Base-by-base conservation (phyloP, 805 yeast species). In the Candida dendrica region DNA sequence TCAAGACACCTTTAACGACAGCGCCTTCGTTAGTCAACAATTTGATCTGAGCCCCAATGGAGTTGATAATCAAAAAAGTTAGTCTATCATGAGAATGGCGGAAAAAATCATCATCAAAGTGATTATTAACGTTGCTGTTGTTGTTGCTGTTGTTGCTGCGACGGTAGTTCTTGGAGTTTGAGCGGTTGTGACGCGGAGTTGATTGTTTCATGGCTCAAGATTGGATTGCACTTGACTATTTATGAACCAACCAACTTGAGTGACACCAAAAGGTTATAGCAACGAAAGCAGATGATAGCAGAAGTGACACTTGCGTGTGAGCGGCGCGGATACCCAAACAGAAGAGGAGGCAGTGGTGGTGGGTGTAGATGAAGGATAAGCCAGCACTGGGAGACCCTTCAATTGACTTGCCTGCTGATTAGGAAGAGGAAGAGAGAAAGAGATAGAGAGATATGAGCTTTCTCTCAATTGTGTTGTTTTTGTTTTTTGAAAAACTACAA, bases 11-110 rank as follows among this genome's bases (percentile, higher is more conserved):
- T 18, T 64, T 60, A 51, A 77, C 72, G 24, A 71, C 62, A 2
- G 74, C 68, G 13, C 91, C 91, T 0, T 85, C 72, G 20, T 75
- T 62, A 2, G 81, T 76, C 3, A 88, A 77, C 6, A 78, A 81
- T 13, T 67, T 66, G 11, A 75, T 77, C 26, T 65, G 64, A 26
- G 73, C 66, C 16, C 95, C 86, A 34, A 83, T 64, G 6, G 88
- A 67, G 47, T 76, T 76, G 32, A 75, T 68, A 36, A 84, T 60
- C 38, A 81, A 65, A 47, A 60, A 79, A 37, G 74, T 55, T 42
- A 81, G 63, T 42, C 85, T 69, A 49, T 81, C 86, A 49, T 72
- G 68, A 13, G 55, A 55, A 40, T 51, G 51, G 41, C 42, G 42
- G 50, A 42, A 64, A 49, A 44, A 58, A 39, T 39, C 59, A 24